Evolutionary conservation across 768 basidiomycete species (phyloP).

Genomic region (Brasilioporus rufonigricans): DNA sequence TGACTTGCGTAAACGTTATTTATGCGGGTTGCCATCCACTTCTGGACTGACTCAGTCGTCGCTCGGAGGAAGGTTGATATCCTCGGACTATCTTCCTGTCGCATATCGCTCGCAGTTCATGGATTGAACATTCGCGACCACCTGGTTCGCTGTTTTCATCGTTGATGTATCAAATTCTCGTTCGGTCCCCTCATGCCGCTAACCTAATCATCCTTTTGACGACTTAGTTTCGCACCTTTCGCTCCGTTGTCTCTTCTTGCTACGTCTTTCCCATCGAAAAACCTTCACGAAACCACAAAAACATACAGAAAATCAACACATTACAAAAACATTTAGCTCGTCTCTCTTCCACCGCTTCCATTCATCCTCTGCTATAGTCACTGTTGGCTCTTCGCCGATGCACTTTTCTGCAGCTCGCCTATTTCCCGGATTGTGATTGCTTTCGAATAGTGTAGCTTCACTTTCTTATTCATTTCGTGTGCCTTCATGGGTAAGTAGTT

Average conservation of each 20-base stretch:
- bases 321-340: slow-evolving; percentile 48
- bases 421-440: slow-evolving; percentile 20
- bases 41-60: slow-evolving; percentile 24
- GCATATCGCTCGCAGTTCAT: slow-evolving; percentile 33
- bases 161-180: slow-evolving; percentile 33
- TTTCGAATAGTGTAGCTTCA: slow-evolving; percentile 20
- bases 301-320: slow-evolving; percentile 34
- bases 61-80: slow-evolving; percentile 29
- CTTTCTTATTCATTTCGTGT: slow-evolving; percentile 23
- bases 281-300: slow-evolving; percentile 36
- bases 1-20: slow-evolving; percentile 31
- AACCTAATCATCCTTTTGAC: slow-evolving; percentile 37
- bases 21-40: slow-evolving; percentile 25
- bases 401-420: not conserved
- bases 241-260: slow-evolving; percentile 38
- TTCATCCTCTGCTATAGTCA: slow-evolving; percentile 19
- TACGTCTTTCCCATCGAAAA: slow-evolving; percentile 33
- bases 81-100: slow-evolving; percentile 30
- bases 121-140: slow-evolving; percentile 34
- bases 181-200: slow-evolving; percentile 31
- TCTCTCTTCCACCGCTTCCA: slow-evolving; percentile 36
- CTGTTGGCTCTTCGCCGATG: slow-evolving; percentile 10
- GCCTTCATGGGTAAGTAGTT: slow-evolving; percentile 47
- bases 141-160: slow-evolving; percentile 27
- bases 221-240: slow-evolving; percentile 35